Evolutionary conservation across 2,329 filamentous ascomycete genomes (phyloP).

Genomic region (Claviceps sorghi): DNA sequence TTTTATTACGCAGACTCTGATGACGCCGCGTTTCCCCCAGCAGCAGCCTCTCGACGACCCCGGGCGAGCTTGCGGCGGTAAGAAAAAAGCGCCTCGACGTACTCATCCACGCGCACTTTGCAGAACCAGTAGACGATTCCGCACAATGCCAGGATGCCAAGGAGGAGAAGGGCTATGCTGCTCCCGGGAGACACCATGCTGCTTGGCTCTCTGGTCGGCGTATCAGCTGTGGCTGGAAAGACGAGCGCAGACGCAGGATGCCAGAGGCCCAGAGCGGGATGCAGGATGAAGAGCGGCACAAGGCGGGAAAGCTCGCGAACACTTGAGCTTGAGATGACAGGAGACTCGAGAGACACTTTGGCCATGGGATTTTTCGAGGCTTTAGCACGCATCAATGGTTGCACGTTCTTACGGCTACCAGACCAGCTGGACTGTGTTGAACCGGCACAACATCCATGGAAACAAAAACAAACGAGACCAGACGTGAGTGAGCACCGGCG

Average conservation of each 20-base stretch:
- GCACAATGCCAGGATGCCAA: constrained; percentile 17
- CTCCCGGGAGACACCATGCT: constrained; percentile 7
- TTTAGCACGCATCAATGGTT: neutral
- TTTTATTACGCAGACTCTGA: neutral
- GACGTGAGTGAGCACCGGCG: neutral
- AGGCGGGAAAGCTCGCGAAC: neutral
- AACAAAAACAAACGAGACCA: neutral
- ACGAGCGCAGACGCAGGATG: too few species aligned
- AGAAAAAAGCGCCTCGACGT: constrained; percentile 14
- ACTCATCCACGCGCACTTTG: constrained; percentile 16
- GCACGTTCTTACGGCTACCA: too few species aligned
- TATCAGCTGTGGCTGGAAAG: neutral
- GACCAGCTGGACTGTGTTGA: neutral
- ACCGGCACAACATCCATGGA: too few species aligned
- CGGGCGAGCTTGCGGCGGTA: constrained; percentile 6
- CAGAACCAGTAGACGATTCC: constrained; percentile 16
- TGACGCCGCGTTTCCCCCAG: neutral
- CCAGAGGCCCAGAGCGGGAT: neutral
- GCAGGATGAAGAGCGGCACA: neutral
- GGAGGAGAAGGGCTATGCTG: constrained; percentile 18
- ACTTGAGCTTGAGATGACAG: neutral
- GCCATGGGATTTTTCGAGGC: neutral
- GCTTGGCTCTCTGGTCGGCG: neutral
- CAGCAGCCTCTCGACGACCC: neutral
- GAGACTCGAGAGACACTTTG: neutral